Conservation (phyloP, 331 rosid species). For the Phaseolus coccineus region DNA sequence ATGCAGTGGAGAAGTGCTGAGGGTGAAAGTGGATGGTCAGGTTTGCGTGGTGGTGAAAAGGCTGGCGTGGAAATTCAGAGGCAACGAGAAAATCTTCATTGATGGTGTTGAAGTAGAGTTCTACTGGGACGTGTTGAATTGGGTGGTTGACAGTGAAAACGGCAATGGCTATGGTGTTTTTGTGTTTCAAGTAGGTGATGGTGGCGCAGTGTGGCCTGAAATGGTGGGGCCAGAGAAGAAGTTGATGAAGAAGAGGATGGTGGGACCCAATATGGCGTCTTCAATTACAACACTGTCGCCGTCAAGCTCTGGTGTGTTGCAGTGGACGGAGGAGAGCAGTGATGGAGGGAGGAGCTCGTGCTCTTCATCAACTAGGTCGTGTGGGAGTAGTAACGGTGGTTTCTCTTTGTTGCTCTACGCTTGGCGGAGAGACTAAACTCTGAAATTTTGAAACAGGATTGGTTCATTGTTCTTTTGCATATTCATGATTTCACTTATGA, state of each 20-base stretch:
- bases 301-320: conserved; percentile 67
- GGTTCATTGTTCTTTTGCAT: neutral
- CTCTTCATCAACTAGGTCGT: conserved; percentile 72
- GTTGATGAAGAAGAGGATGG: conserved; percentile 69
- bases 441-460: neutral
- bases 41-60: conserved; percentile 64
- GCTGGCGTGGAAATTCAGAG: conserved; percentile 87
- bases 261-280: conserved; percentile 29
- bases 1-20: conserved; percentile 63
- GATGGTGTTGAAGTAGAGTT: conserved; percentile 77
- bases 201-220: conserved; percentile 80
- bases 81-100: conserved; percentile 73
- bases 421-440: conserved; percentile 65
- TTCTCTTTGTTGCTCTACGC: conserved; percentile 81
- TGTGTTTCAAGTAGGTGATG: conserved; percentile 79
- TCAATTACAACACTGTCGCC: conserved; percentile 36
- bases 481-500: conserved; percentile 8
- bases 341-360: conserved; percentile 82
- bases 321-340: conserved; percentile 89
- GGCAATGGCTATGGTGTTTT: conserved; percentile 70
- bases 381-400: conserved; percentile 70
- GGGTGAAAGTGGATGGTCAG: conserved; percentile 68
- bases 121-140: conserved; percentile 82
- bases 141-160: conserved; percentile 58
- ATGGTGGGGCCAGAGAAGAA: conserved; percentile 76